Conservation (phyloP, 1,284 basidiomycete species). For the Trametes hirsuta region DNA sequence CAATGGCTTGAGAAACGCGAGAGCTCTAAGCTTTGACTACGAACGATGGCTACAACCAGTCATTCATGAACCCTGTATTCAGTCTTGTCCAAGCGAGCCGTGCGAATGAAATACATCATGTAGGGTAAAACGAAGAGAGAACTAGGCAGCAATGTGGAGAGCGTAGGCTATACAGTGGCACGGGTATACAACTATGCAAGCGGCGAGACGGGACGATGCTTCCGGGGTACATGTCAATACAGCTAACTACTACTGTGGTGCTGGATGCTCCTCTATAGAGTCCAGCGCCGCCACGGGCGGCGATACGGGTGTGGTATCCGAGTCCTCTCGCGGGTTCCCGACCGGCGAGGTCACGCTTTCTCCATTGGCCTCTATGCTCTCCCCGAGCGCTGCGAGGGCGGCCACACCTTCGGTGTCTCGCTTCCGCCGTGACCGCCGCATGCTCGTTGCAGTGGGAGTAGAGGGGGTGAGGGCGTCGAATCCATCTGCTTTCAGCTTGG, state of each 20-base stretch:
- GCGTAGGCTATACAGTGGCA: slow-evolving; percentile 27
- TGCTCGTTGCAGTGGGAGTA: slow-evolving; percentile 28
- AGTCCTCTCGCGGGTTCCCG: slow-evolving; percentile 19
- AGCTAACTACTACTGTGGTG: slow-evolving; percentile 21
- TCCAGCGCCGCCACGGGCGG: slow-evolving; percentile 17
- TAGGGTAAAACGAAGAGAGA: slow-evolving; percentile 19
- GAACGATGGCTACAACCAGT: too few relatives aligned
- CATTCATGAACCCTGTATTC: background rate
- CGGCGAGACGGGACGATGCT: slow-evolving; percentile 14
- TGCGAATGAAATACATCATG: slow-evolving; percentile 18
- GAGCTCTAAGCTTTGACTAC: background rate
- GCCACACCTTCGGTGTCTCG: slow-evolving; percentile 25
- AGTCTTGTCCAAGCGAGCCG: background rate
- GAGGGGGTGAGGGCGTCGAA: slow-evolving; percentile 31
- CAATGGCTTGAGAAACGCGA: slow-evolving; percentile 59
- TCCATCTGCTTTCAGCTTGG: slow-evolving; percentile 63
- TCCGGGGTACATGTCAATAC: slow-evolving; percentile 22
- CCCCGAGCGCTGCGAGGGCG: slow-evolving; percentile 21
- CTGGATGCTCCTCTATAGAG: slow-evolving; percentile 27
- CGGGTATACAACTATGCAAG: slow-evolving; percentile 27
- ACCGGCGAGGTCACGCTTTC: slow-evolving; percentile 5
- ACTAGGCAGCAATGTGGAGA: slow-evolving; percentile 27
- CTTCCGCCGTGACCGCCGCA: slow-evolving; percentile 27
- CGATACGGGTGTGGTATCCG: slow-evolving; percentile 14
- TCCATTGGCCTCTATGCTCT: slow-evolving; percentile 8